Percentiles rank a stretch among this genome's conserved stretches.
Evolutionary conservation across 441 rosid species (phyloP).

Genomic region (Populus hybrid): DNA sequence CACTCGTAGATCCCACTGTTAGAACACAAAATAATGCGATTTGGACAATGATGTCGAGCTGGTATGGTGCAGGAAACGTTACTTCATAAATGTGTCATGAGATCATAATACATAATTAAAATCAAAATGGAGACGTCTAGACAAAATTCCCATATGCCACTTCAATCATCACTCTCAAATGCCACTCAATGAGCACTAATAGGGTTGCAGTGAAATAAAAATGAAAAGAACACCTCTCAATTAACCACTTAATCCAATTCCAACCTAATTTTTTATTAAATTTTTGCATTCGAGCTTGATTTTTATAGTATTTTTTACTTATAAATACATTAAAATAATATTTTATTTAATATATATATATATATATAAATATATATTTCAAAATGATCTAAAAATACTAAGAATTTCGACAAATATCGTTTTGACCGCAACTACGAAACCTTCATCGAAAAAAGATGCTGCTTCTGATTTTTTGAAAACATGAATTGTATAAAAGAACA

Average conservation of each 20-base stretch:
- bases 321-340: no score
- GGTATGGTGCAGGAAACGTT: constrained; percentile 54
- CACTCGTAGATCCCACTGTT: constrained; percentile 22
- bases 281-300: no score
- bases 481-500: no score
- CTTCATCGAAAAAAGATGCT: no score
- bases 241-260: no score
- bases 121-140: constrained; percentile 4
- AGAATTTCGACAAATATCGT: fast-evolving
- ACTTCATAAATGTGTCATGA: constrained; percentile 48
- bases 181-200: constrained; percentile 23
- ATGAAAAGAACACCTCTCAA: neutral
- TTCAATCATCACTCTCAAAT: constrained; percentile 29
- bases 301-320: no score
- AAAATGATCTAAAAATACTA: no score
- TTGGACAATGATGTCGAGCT: constrained; percentile 51
- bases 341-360: no score
- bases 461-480: no score
- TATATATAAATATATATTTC: no score
- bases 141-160: constrained; percentile 9
- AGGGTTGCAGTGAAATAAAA: constrained; percentile 11
- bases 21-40: constrained; percentile 46
- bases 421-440: no score
- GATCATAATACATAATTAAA: neutral
- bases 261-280: no score